A percentile compares a stretch with the other conserved stretches of the same genome.
These are phyloP conservation scores for Serendipita sp. DNA, from an alignment of 768 basidiomycete genomes.

Conservation along the genomic window DNA sequence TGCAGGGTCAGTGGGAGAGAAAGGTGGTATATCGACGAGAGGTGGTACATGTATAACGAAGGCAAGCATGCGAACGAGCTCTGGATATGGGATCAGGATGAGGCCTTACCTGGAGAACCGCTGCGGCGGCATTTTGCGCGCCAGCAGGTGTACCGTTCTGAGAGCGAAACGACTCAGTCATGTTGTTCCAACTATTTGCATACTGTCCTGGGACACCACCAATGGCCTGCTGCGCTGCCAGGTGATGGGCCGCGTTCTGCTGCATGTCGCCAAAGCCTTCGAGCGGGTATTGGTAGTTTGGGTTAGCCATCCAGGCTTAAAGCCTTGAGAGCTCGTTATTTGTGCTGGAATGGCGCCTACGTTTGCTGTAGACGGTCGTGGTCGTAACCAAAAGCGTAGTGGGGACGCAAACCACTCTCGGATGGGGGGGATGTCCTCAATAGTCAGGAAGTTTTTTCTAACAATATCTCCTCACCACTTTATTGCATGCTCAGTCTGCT, in stretches of 20 bases:
- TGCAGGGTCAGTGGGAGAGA: neutral
- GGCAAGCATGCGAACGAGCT: neutral
- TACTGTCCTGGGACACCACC: neutral
- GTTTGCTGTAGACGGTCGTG: neutral
- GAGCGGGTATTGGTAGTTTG: neutral
- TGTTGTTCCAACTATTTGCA: neutral
- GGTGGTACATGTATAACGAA: neutral
- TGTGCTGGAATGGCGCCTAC: neutral
- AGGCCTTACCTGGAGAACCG: constrained; percentile 1
- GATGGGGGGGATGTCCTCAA: too few species aligned
- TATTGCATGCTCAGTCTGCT: too few species aligned
- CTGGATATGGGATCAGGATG: neutral
- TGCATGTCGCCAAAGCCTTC: neutral
- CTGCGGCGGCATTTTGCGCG: neutral
- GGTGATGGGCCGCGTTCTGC: neutral
- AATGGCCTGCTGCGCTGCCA: neutral
- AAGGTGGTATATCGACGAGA: neutral
- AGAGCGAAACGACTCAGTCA: neutral
- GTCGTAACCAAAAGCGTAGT: neutral
- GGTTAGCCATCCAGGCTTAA: constrained; percentile 4
- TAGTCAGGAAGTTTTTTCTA: too few species aligned
- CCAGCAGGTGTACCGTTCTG: neutral
- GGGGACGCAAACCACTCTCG: too few species aligned
- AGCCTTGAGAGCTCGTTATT: neutral
- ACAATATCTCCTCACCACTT: too few species aligned